Percentiles rank a stretch among this genome's conserved stretches.
phyloP scores from a whole-genome alignment of 371 early-diverging fungal species.

The Rhizopus microsporus region DNA sequence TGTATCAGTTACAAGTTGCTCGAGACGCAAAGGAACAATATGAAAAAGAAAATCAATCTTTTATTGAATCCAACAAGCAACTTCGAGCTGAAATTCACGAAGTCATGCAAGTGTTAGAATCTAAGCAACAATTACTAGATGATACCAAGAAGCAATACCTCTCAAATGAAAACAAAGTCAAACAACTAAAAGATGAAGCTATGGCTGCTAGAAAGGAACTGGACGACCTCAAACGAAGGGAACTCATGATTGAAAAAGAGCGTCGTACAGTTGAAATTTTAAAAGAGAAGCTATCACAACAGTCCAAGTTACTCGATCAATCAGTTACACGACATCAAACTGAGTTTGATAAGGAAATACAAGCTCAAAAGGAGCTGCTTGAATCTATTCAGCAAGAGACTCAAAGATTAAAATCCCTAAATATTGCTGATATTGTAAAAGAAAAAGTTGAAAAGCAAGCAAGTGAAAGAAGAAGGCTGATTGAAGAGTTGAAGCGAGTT shows the following conservation, averaged over 20 bases:
- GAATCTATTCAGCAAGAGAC: constrained; percentile 19
- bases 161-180: constrained; percentile 29
- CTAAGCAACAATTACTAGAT: constrained; percentile 42
- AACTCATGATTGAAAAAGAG: constrained; percentile 27
- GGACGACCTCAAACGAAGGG: constrained; percentile 34
- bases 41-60: constrained; percentile 35
- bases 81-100: constrained; percentile 41
- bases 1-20: constrained; percentile 28
- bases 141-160: constrained; percentile 32
- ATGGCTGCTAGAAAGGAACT: constrained; percentile 40
- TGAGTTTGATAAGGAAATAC: constrained; percentile 29
- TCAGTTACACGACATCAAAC: constrained; percentile 23
- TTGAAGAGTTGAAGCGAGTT: constrained; percentile 10
- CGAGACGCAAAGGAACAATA: constrained; percentile 25
- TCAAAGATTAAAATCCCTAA: constrained; percentile 12
- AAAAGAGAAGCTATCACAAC: constrained; percentile 29
- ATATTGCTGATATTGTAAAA: constrained; percentile 15
- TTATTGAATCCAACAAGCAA: constrained; percentile 37
- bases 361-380: constrained; percentile 17
- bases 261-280: constrained; percentile 23
- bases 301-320: constrained; percentile 23
- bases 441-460: constrained; percentile 19
- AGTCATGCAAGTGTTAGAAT: constrained; percentile 41
- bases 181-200: constrained; percentile 42
- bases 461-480: constrained; percentile 11